Base-by-base conservation (phyloP, 768 basidiomycete species). In the Agrocybe praecox region DNA sequence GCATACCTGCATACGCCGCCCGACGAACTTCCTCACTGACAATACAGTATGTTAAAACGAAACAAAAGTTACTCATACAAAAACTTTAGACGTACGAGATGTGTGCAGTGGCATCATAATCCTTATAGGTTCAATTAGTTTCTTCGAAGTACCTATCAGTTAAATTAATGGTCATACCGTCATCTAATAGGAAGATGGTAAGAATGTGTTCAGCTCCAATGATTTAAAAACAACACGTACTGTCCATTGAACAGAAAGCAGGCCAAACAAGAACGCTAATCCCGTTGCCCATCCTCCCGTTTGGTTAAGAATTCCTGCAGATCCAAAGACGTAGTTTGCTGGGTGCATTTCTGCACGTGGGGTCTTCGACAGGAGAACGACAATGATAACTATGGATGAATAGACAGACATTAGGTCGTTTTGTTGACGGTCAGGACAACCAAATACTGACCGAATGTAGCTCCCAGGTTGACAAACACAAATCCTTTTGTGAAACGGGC, bases 191-290 rank as follows among this genome's bases (percentile, higher is more conserved):
- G 22, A 53, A n/a, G 45, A 34, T 56, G 65, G 56, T 56, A 33
- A 34, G 23, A 36, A 17, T 46, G 32, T 24, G 60, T 26, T 5
- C 34, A 47, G 45, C 22, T 18, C 24, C 33, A 18, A n/a, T 22
- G 23, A 11, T 24, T 22, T 32, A 18, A 19, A 21, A 45, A 47
- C n/a, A 22, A 23, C 23, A 74, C 87, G 32, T 63, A 91, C 87
- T 62, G 90, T 92, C 90, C 92, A 94, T 68, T 94, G 92, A 19
- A 96, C 94, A 56, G 87, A 89, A 24, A 95, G 78, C 49, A 95
- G 72, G 22, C 93, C 94, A 62, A 96, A 88, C 19, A 93, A 74
- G 75, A 94, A 94, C 0, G 92, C 87, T 44, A 96, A 75, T 0
- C 93, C 93, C 40, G 80, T 82, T 61, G 85, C 87, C 82, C 85